Conservation (phyloP, 1,139 yeast species). For the Arxiozyma heterogenica region DNA sequence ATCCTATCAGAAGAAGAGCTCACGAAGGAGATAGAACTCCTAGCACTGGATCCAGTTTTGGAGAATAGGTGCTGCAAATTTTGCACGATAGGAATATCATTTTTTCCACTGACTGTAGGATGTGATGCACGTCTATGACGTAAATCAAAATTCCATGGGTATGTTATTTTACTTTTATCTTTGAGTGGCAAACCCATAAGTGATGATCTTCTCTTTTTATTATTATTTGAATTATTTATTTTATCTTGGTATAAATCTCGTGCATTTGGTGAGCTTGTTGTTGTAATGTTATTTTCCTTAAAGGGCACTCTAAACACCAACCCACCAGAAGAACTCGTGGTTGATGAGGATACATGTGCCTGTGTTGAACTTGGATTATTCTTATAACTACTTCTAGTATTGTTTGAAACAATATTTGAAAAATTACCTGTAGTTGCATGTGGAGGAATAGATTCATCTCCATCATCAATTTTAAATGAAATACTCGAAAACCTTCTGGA, state of each 20-base stretch:
- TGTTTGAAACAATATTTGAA: background rate
- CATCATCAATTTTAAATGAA: slow-evolving; percentile 2
- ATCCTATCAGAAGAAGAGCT: slow-evolving; percentile 25
- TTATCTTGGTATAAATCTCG: background rate
- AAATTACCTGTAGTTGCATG: slow-evolving; percentile 3
- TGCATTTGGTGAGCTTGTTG: background rate
- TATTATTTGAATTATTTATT: background rate
- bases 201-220: slow-evolving; percentile 10
- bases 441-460: slow-evolving; percentile 5
- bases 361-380: background rate
- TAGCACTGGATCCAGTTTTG: slow-evolving; percentile 4
- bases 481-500: background rate
- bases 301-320: slow-evolving; percentile 51
- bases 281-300: slow-evolving; percentile 33
- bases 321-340: slow-evolving; percentile 28
- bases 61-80: slow-evolving; percentile 1
- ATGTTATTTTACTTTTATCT: slow-evolving; percentile 1
- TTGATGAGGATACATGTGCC: slow-evolving; percentile 7
- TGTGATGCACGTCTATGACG: slow-evolving; percentile 9
- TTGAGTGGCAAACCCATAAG: slow-evolving; percentile 4
- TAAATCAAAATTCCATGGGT: background rate
- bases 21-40: slow-evolving; percentile 27
- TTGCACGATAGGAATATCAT: background rate
- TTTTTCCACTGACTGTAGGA: slow-evolving; percentile 3
- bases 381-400: background rate